phyloP scores from a whole-genome alignment of 257 asterid species.

The Jacaranda copaia region DNA sequence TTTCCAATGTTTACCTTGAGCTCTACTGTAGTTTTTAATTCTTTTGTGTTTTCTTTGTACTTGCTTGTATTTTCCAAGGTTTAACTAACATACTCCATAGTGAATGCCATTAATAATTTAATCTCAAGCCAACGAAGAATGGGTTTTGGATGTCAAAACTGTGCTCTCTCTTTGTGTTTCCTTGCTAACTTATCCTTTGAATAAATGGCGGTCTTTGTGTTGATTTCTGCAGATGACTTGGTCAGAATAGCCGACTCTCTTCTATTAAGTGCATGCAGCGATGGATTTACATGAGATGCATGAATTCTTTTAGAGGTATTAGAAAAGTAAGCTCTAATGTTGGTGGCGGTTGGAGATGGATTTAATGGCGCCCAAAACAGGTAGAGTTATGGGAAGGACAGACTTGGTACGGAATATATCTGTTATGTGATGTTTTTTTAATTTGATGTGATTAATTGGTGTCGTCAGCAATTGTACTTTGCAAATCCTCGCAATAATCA shows the following conservation, averaged over 20 bases:
- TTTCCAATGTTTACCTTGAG: background rate
- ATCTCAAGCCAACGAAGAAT: background rate
- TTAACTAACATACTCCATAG: too few relatives aligned
- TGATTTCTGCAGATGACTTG: conserved; percentile 26
- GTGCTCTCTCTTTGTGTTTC: background rate
- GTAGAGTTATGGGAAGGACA: background rate
- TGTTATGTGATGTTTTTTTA: background rate
- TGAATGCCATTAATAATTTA: too few relatives aligned
- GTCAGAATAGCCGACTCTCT: conserved; percentile 20
- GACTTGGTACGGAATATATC: background rate
- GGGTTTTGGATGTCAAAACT: background rate
- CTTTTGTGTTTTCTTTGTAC: background rate
- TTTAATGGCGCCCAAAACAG: background rate
- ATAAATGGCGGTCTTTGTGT: background rate
- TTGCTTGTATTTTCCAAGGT: background rate
- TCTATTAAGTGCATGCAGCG: conserved; percentile 13
- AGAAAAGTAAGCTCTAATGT: background rate
- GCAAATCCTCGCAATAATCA: too few relatives aligned
- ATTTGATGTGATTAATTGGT: background rate
- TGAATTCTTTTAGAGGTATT: background rate
- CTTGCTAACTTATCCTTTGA: background rate
- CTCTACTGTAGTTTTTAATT: background rate
- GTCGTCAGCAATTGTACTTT: background rate
- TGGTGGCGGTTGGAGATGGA: background rate
- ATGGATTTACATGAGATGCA: background rate